Evolutionary conservation across 108 stramenopile species (phyloP).

Genomic region (Fistulifera pelliculosa): DNA sequence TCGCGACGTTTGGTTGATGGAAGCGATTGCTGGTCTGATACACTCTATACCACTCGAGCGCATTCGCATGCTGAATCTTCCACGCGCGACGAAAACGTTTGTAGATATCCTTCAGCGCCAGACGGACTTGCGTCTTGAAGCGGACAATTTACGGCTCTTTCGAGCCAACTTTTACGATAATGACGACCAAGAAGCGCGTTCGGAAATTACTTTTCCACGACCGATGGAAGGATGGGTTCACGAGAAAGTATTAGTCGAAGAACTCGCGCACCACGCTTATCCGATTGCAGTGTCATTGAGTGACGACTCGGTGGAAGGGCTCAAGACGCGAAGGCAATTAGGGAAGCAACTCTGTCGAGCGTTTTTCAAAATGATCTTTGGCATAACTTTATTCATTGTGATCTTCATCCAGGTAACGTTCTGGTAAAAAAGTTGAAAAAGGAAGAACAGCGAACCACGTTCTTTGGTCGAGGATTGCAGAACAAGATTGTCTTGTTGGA

Average conservation of each 20-base stretch:
- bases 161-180: constrained; percentile 60
- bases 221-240: constrained; percentile 54
- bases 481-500: constrained; percentile 76
- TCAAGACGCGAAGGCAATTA: constrained; percentile 38
- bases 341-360: constrained; percentile 68
- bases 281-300: constrained; percentile 60
- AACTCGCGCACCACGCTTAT: constrained; percentile 44
- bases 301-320: constrained; percentile 46
- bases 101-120: constrained; percentile 51
- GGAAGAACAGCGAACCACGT: constrained; percentile 2
- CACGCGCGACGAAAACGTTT: constrained; percentile 67
- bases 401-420: constrained; percentile 69
- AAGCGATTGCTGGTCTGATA: constrained; percentile 46
- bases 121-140: constrained; percentile 74
- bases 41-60: constrained; percentile 44
- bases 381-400: constrained; percentile 39
- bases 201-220: constrained; percentile 51
- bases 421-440: neutral
- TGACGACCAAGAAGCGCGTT: constrained; percentile 13
- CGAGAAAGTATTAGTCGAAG: constrained; percentile 59
- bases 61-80: constrained; percentile 66
- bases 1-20: constrained; percentile 63
- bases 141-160: constrained; percentile 48
- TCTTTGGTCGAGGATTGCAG: constrained; percentile 5
- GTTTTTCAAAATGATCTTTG: constrained; percentile 89